Base-by-base conservation (phyloP, 2,329 filamentous ascomycete species). In the Fusarium mangiferae region DNA sequence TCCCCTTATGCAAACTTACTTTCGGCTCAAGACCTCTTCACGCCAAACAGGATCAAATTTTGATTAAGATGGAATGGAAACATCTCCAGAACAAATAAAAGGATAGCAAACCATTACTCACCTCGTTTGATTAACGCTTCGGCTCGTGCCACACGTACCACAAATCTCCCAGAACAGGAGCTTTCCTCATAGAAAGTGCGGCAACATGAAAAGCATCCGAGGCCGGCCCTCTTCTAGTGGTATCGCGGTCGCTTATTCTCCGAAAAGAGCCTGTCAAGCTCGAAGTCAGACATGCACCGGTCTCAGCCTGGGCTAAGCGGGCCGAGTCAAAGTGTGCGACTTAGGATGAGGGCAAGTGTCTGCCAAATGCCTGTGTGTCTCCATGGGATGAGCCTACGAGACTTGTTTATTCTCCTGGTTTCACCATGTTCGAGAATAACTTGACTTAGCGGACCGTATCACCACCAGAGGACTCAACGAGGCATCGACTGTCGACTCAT, bases 351-450 rank as follows among this genome's bases (percentile, higher is more conserved):
- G 41, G 66, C 58, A 41, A 35, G 49, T 58, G 68, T 52, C 49
- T 65, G 69, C 62, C 64, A 71, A 62, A 59, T 64, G 65, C 49
- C 46, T 39, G 36, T 72, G 72, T 78, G 68, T 60, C 52, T 67
- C 77, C 62, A 36, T 60, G 62, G 46, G 55, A 64, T 70, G 57
- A 65, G 68, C 58, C 64, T 64, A 64, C 35, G 73, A 67, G 59
- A 65, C 51, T 70, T 73, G 36, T 51, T 45, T 67, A 70, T 72
- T 70, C 58, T 73, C 60, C 70, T 70, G 48, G 75, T 78, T 70
- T 48, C 73, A 78, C 77, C 51, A 72, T 77, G 76, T 78, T 78
- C 75, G 77, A 78, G 70, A 74, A 74, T 72, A 76, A 66, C 73
- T 75, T 78, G 75, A 63, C 65, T 72, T 61, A 71, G 68, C 58